A percentile compares a stretch with the other conserved stretches of the same genome.
Conservation (phyloP, 805 yeast species). For the Helenozyma baotianmanensis region DNA sequence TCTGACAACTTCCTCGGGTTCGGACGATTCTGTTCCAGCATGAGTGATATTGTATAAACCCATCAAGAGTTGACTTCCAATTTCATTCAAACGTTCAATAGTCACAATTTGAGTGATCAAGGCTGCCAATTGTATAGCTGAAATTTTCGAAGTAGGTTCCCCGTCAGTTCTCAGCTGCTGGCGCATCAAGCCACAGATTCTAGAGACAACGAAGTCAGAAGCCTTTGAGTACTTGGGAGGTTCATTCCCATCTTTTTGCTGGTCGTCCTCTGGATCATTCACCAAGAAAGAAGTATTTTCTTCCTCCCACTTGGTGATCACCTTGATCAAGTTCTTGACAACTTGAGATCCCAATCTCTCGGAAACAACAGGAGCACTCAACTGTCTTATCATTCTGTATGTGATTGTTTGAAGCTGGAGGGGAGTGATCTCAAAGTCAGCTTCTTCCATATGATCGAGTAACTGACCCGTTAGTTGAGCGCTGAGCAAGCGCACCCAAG, state of each 20-base stretch:
- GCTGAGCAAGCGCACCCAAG: conserved; percentile 80
- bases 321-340: conserved; percentile 59
- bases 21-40: conserved; percentile 35
- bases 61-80: conserved; percentile 48
- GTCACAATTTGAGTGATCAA: conserved; percentile 51
- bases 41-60: conserved; percentile 46
- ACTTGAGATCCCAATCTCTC: conserved; percentile 59
- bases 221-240: conserved; percentile 29
- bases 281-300: conserved; percentile 33
- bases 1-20: conserved; percentile 49
- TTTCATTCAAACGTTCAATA: conserved; percentile 33
- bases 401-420: conserved; percentile 64
- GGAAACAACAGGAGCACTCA: conserved; percentile 72
- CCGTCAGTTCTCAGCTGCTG: conserved; percentile 55
- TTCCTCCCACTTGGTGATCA: conserved; percentile 60
- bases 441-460: conserved; percentile 36
- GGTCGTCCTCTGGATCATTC: conserved; percentile 16
- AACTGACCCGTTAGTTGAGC: conserved; percentile 54
- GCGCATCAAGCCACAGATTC: conserved; percentile 59
- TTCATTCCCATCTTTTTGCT: conserved; percentile 5
- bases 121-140: conserved; percentile 68
- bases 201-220: conserved; percentile 58
- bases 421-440: conserved; percentile 31
- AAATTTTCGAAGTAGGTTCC: conserved; percentile 55
- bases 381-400: conserved; percentile 65